Conservation (phyloP, 495 filamentous ascomycete genomes). For the Aspergillus cristatus region DNA sequence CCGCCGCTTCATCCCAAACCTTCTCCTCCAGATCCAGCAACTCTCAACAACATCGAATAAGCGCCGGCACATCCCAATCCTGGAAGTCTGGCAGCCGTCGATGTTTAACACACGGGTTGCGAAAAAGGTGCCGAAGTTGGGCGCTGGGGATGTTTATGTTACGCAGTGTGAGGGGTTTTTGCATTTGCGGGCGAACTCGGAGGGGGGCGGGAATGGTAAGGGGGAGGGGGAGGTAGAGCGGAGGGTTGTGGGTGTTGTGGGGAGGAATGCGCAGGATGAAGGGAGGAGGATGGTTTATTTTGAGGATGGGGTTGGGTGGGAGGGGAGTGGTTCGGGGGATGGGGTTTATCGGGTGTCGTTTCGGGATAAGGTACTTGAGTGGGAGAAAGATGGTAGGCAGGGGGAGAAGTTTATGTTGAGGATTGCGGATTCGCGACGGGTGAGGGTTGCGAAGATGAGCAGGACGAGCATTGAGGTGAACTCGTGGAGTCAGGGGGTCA, state of each 20-base stretch:
- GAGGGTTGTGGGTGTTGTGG: too few species aligned
- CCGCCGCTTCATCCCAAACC: slow-evolving; percentile 22
- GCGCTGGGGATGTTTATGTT: slow-evolving; percentile 24
- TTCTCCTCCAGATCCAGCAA: slow-evolving; percentile 35
- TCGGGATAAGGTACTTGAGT: slow-evolving; percentile 3
- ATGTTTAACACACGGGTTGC: slow-evolving; percentile 18
- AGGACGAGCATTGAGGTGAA: slow-evolving; percentile 10
- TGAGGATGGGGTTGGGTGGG: too few species aligned
- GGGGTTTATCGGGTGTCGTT: too few species aligned
- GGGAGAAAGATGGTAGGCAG: slow-evolving; percentile 7
- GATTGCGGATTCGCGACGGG: slow-evolving; percentile 4
- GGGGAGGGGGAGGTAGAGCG: background rate
- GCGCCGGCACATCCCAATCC: slow-evolving; percentile 18
- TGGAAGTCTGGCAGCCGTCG: slow-evolving; percentile 30
- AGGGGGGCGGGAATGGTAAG: background rate
- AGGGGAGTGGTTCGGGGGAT: too few species aligned
- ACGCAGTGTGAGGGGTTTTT: slow-evolving; percentile 19
- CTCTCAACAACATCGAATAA: slow-evolving; percentile 14
- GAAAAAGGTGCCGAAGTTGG: slow-evolving; percentile 16
- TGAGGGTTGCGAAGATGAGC: slow-evolving; percentile 13
- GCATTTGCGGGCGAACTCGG: slow-evolving; percentile 1
- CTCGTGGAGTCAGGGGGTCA: slow-evolving; percentile 9
- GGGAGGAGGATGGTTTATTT: too few species aligned
- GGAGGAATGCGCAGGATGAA: too few species aligned
- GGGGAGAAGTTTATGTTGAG: slow-evolving; percentile 6